phyloP scores from a whole-genome alignment of 139 green algal genomes.

The Eudorina sp. region DNA sequence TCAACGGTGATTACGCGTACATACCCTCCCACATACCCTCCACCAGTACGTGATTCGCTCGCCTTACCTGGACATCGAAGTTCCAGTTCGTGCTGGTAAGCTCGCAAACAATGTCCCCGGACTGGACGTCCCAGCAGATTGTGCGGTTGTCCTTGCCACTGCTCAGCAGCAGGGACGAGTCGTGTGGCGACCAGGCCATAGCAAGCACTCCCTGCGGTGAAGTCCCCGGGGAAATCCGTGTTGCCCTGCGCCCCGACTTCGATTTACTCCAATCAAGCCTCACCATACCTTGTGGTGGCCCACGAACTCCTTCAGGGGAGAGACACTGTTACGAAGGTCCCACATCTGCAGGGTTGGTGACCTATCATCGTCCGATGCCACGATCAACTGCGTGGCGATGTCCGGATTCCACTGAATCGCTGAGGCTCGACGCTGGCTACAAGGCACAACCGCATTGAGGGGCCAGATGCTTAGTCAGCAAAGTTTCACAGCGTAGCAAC shows the following conservation, averaged over 20 bases:
- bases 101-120: slow-evolving; percentile 75
- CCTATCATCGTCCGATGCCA: slow-evolving; percentile 95
- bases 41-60: too few species aligned
- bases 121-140: slow-evolving; percentile 93
- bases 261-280: too few species aligned
- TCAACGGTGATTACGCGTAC: too few species aligned
- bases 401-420: slow-evolving; percentile 95
- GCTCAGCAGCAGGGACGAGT: slow-evolving; percentile 91
- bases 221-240: too few species aligned
- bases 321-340: slow-evolving; percentile 94
- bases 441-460: neutral
- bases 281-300: slow-evolving; percentile 88
- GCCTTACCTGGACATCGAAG: slow-evolving; percentile 87
- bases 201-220: slow-evolving; percentile 83
- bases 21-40: too few species aligned
- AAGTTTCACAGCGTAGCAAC: too few species aligned
- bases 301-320: slow-evolving; percentile 89
- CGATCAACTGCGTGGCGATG: slow-evolving; percentile 93
- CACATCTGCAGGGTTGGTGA: slow-evolving; percentile 93
- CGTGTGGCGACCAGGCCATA: slow-evolving; percentile 92
- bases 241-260: too few species aligned
- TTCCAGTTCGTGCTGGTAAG: slow-evolving; percentile 82
- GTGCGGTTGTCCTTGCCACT: slow-evolving; percentile 95
- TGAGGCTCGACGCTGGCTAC: slow-evolving; percentile 72
- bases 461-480: too few species aligned